Evolutionary conservation across 2,329 filamentous ascomycete species (phyloP).

Genomic region (Talaromyces sp.): DNA sequence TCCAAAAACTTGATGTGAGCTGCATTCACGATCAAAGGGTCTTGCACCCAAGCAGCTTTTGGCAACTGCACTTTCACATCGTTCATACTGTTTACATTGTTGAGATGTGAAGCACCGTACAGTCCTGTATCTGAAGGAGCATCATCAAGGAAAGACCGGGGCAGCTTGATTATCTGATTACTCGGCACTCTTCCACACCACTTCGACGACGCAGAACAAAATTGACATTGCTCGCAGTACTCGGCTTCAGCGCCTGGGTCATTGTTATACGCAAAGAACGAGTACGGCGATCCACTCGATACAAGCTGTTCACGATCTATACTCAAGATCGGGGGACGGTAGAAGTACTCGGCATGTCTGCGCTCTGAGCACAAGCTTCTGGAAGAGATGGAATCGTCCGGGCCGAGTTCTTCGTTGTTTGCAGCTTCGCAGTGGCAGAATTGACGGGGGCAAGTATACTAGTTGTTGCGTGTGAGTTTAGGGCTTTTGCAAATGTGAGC

Average conservation of each 20-base stretch:
- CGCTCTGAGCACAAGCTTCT: conserved; percentile 27
- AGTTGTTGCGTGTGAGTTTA: neutral
- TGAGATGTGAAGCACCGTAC: neutral
- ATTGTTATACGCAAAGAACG: conserved; percentile 16
- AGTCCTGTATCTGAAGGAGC: neutral
- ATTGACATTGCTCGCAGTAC: conserved; percentile 19
- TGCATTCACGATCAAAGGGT: conserved; percentile 20
- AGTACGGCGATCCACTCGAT: conserved; percentile 10
- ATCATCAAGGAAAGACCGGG: conserved; percentile 5
- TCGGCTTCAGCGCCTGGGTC: conserved; percentile 13
- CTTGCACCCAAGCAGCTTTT: conserved; percentile 19
- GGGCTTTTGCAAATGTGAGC: neutral
- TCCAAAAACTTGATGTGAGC: conserved; percentile 5
- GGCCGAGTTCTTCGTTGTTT: conserved; percentile 10
- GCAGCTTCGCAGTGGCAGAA: conserved; percentile 17
- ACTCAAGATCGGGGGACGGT: conserved; percentile 31
- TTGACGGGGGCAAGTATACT: conserved; percentile 11
- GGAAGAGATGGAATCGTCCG: conserved; percentile 18
- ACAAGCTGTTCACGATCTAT: conserved; percentile 18
- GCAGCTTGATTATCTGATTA: neutral
- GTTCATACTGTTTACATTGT: neutral
- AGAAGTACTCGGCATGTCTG: conserved; percentile 32
- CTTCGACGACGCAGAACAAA: conserved; percentile 13
- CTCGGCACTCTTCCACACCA: conserved; percentile 19
- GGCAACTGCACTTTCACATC: conserved; percentile 17